phyloP scores from a whole-genome alignment of 768 basidiomycete genomes.

The Leccinum arenicola region DNA sequence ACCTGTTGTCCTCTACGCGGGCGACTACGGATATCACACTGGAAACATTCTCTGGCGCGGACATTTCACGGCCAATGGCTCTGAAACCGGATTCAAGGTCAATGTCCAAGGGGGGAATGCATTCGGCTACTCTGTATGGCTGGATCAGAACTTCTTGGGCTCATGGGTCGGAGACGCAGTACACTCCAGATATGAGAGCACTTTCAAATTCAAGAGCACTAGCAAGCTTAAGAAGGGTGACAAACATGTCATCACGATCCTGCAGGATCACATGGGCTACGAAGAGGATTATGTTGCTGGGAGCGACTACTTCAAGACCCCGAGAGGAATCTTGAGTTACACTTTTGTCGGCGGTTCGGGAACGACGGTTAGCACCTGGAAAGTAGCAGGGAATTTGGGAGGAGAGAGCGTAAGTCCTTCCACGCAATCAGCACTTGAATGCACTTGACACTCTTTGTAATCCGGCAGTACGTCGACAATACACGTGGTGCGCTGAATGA shows the following conservation, averaged over 20 bases:
- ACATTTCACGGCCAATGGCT: constrained; percentile 46
- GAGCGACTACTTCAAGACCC: constrained; percentile 45
- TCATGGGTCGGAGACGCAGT: constrained; percentile 30
- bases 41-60: constrained; percentile 53
- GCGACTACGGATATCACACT: constrained; percentile 51
- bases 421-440: neutral
- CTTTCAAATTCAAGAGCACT: constrained; percentile 12
- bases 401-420: constrained; percentile 39
- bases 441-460: neutral
- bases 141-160: constrained; percentile 46
- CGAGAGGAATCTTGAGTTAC: constrained; percentile 48
- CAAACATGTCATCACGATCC: constrained; percentile 44
- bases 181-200: constrained; percentile 13
- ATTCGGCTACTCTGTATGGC: constrained; percentile 50
- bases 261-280: constrained; percentile 55
- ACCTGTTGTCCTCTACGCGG: constrained; percentile 43
- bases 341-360: constrained; percentile 40
- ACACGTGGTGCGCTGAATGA: constrained; percentile 57
- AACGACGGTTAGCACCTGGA: constrained; percentile 44
- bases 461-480: constrained; percentile 43
- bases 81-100: constrained; percentile 42
- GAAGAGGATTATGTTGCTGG: constrained; percentile 44
- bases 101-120: constrained; percentile 44
- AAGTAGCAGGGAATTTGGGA: constrained; percentile 48
- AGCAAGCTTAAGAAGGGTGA: constrained; percentile 21